Base-by-base conservation (phyloP, 257 asterid species). In the Misopates orontium region DNA sequence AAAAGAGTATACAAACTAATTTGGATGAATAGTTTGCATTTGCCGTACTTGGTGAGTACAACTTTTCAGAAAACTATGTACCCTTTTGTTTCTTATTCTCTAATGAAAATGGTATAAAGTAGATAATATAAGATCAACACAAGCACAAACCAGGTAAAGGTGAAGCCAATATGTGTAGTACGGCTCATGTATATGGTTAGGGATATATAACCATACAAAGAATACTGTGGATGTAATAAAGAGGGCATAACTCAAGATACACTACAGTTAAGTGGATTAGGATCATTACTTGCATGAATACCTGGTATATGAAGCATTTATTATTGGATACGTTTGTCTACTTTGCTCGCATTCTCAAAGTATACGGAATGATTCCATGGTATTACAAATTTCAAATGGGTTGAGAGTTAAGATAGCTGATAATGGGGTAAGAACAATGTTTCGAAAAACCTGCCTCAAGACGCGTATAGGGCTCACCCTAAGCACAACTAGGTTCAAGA, bases 151-250 rank as follows among this genome's bases (percentile, higher is more conserved):
- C 44, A 67, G 56, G 56, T 23, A 5, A 9, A 11, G 44, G 44
- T 21, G 61, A 48, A 66, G 54, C 55, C 44, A 54, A 31, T 13
- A 40, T 21, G 53, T 16, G n/a, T n/a, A 20, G 69, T 20, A 22
- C 39, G 17, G 54, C 52, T 18, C 18, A 28, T 47, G 17, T 25
- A 49, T 25, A 40, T 15, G 17, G 54, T 54, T 18, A 21, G 18
- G 36, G 15, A 66, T n/a, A 25, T 54, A 23, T 28, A 48, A 12
- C 47, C 54, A 21, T 40, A 28, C 36, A 51, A 15, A 14, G 12
- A 47, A 63, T 23, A 14, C 19, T 6, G 59, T 41, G 10, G 22
- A 53, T 21, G 59, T 12, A 63, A 63, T 45, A 28, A n/a, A 66
- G 36, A n/a, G n/a, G 56, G 20, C 17, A 45, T 47, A 45, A 19